Evolutionary conservation across 2,329 filamentous ascomycete species (phyloP).

Genomic region (Mollisiaceae sp.): DNA sequence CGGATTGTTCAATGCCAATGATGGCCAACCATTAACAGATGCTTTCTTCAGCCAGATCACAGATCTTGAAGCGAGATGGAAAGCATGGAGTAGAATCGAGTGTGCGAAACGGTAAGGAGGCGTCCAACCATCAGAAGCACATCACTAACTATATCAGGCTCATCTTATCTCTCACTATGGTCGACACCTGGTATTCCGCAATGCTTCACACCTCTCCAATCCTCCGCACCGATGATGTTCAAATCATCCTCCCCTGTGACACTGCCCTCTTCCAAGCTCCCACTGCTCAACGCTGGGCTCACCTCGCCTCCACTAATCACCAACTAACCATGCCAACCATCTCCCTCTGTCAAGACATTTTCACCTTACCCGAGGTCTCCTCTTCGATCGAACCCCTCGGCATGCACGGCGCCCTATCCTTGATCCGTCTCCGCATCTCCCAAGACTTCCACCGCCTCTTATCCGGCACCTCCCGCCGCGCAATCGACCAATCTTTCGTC

Average conservation of each 20-base stretch:
- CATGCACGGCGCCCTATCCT: constrained; percentile 46
- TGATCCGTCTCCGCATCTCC: constrained; percentile 49
- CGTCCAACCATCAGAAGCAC: not conserved
- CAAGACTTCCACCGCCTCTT: constrained; percentile 50
- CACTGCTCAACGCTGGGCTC: constrained; percentile 31
- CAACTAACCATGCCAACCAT: constrained; percentile 35
- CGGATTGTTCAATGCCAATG: constrained; percentile 54
- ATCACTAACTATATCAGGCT: constrained; percentile 24
- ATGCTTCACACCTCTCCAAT: constrained; percentile 32
- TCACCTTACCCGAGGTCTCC: constrained; percentile 44
- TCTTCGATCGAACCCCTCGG: constrained; percentile 39
- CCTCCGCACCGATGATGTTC: constrained; percentile 29
- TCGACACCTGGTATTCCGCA: constrained; percentile 36
- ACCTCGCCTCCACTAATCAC: constrained; percentile 33
- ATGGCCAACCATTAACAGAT: constrained; percentile 49
- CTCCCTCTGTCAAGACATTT: constrained; percentile 37
- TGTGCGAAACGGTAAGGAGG: constrained; percentile 50
- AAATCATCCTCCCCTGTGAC: constrained; percentile 32
- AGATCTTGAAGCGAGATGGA: constrained; percentile 54
- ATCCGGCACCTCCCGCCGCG: constrained; percentile 39
- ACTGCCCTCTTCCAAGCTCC: constrained; percentile 31
- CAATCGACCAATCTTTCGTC: constrained; percentile 47
- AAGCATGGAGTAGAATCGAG: constrained; percentile 57
- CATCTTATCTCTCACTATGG: constrained; percentile 32
- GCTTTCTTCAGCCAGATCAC: constrained; percentile 50